Conservation (phyloP, 129 eudicot genomes). For the Chrysanthemum lavandulifolium region DNA sequence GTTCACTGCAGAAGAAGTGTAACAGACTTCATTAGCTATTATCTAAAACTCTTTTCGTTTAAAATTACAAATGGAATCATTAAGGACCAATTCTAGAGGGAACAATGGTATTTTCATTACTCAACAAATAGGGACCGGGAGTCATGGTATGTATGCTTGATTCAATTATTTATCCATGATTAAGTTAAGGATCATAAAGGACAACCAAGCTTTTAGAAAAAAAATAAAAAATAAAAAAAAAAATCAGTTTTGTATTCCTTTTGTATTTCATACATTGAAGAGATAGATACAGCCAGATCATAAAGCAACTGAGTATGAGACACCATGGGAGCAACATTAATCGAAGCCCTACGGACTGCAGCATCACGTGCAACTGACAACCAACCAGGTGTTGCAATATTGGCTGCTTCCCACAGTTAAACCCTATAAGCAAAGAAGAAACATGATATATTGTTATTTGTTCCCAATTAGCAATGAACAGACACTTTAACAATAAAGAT, state of each 20-base stretch:
- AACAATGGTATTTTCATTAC: neutral
- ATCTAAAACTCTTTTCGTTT: neutral
- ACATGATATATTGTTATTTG: neutral
- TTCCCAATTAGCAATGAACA: neutral
- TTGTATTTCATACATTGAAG: conserved; percentile 57
- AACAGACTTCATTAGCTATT: conserved; percentile 15
- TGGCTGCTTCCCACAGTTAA: conserved; percentile 94
- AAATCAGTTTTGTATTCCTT: too few species aligned
- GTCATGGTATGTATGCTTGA: neutral
- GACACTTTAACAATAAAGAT: conserved; percentile 3
- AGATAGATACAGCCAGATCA: conserved; percentile 72
- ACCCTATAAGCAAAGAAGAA: conserved; percentile 43
- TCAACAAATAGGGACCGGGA: too few species aligned
- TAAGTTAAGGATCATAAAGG: too few species aligned
- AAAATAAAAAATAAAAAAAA: too few species aligned
- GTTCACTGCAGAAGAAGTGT: conserved; percentile 47
- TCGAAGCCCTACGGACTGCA: conserved; percentile 93
- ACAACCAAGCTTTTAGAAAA: too few species aligned
- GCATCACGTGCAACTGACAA: conserved; percentile 84
- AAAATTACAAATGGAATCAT: too few species aligned
- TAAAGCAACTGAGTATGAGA: conserved; percentile 91
- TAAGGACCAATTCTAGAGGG: neutral
- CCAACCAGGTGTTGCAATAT: conserved; percentile 99
- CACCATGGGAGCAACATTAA: conserved; percentile 91
- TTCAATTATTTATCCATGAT: too few species aligned